Base-by-base conservation (phyloP, 1,284 basidiomycete species). In the Tilletiopsis washingtonensis region DNA sequence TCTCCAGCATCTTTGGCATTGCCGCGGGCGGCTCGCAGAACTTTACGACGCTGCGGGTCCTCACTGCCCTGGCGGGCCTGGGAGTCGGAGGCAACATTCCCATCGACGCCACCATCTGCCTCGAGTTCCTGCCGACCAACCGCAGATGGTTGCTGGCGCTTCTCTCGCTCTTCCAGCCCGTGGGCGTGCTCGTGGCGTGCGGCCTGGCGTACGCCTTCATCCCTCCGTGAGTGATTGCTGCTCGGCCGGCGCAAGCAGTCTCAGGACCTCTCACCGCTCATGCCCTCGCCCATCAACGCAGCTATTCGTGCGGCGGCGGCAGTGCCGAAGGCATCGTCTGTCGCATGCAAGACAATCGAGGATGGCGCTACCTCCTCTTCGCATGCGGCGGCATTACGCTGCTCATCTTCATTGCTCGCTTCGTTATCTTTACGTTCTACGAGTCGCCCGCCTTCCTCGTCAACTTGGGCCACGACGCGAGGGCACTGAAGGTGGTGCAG, bases 401-500 rank as follows among this genome's bases (percentile, higher is more conserved):
- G 48, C 37, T 56, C 42, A 57, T 71, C 58, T 71, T 71, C 55
- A 51, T 67, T 4, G 44, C 60, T 1, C 66, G 69, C 12, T 71
- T 71, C 49, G 54, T 69, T 25, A 39, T 69, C 32, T 71, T 71
- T 37, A 47, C 37, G 14, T 64, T 71, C 43, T 49, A 55, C 25
- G 69, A 71, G 47, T 59, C 60, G n/a, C 69, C 69, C 5, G 60
- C 71, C 48, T 71, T 59, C 25, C 52, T 71, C 27, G 37, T 71
- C 36, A 57, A 56, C 23, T 34, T 54, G 1, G 68, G 69, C 1
- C 47, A 62, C 12, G 69, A 71, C 24, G 53, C 45, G 15, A 56
- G 58, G 32, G 67, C 69, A 27, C 49, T 71, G 12, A 26, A 48
- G 21, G 55, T 65, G 15, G 49, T 71, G 11, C 26, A 46, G 12